These are phyloP conservation scores for Pichia sp. DNA, from an alignment of 1,139 yeast genomes.

Conservation along the genomic window DNA sequence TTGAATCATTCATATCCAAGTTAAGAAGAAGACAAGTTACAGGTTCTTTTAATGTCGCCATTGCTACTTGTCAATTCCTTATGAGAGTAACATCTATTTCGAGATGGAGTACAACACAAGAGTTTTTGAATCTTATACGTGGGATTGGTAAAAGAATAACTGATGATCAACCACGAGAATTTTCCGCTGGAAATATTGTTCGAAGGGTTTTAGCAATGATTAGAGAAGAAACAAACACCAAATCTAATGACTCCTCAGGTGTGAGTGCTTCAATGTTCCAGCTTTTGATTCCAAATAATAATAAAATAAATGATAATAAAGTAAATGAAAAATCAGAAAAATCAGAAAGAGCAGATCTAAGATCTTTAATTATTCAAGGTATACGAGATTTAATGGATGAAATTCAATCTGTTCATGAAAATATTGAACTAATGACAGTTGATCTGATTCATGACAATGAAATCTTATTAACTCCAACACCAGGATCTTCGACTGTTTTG, in stretches of 20 bases:
- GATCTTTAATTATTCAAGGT: slow-evolving; percentile 89
- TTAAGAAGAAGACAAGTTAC: slow-evolving; percentile 68
- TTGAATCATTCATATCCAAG: slow-evolving; percentile 37
- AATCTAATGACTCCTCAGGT: slow-evolving; percentile 5
- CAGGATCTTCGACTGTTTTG: slow-evolving; percentile 82
- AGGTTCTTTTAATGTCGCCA: slow-evolving; percentile 74
- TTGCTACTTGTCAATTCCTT: slow-evolving; percentile 78
- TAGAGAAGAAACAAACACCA: slow-evolving; percentile 63
- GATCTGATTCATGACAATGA: slow-evolving; percentile 96
- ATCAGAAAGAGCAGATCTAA: slow-evolving; percentile 53
- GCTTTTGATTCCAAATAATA: slow-evolving; percentile 51
- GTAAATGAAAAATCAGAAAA: slow-evolving; percentile 17
- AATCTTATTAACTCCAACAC: slow-evolving; percentile 85
- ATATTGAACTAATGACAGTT: slow-evolving; percentile 81
- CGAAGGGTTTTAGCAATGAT: slow-evolving; percentile 83
- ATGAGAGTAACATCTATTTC: slow-evolving; percentile 88
- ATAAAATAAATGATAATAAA: slow-evolving; percentile 8
- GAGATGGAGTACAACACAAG: slow-evolving; percentile 75
- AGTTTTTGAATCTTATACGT: slow-evolving; percentile 64
- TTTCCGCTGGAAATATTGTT: slow-evolving; percentile 84
- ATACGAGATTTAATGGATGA: slow-evolving; percentile 92
- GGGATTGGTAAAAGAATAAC: slow-evolving; percentile 52
- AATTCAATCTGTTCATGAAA: slow-evolving; percentile 81
- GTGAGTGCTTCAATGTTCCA: slow-evolving; percentile 86
- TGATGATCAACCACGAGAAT: slow-evolving; percentile 69